Base-by-base conservation (phyloP, 129 eudicot species). In the Pulicaria dysenterica region DNA sequence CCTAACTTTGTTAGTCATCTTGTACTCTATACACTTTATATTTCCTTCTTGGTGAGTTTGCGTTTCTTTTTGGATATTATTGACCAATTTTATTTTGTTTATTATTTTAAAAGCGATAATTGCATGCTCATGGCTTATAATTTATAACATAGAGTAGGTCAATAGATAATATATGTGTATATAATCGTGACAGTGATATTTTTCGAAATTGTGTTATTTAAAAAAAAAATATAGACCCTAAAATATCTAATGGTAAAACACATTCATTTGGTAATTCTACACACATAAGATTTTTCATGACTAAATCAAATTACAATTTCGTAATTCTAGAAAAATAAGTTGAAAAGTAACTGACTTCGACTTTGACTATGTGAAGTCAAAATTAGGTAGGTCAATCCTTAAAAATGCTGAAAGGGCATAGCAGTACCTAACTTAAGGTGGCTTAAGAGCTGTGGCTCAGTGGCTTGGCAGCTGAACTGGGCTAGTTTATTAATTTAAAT, bases 261-360 rank as follows among this genome's bases (percentile, higher is more conserved):
- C n/a, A n/a, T n/a, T n/a, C n/a, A n/a, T n/a, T n/a, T n/a, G n/a
- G n/a, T n/a, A n/a, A n/a, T n/a, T n/a, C n/a, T n/a, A n/a, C 42
- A 41, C 55, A 54, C 65, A 56, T 41, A 31, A 19, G 48, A 14
- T 19, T 59, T 54, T 24, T 24, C 2, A 42, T 31, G 45, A 65
- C 40, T 17, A 38, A 75, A 65, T 6, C n/a, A 41, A 55, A 11
- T 12, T 15, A 14, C 41, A 60, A 37, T 73, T 46, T 61, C 70
- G 77, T 61, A 48, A 37, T 37, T 34, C 11, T 7, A 43, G 65
- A 75, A 19, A 44, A 5, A 13, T 66, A 15, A 45, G 55, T 45
- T 56, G 80, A 16, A 55, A 66, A 44, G 10, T 75, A 57, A 57
- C 74, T 36, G 48, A 76, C 42, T 48, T 67, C 44, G 80, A 76